These are phyloP conservation scores for Apiotrichum brassicae DNA, from an alignment of 1,284 basidiomycete genomes.

Conservation along the genomic window DNA sequence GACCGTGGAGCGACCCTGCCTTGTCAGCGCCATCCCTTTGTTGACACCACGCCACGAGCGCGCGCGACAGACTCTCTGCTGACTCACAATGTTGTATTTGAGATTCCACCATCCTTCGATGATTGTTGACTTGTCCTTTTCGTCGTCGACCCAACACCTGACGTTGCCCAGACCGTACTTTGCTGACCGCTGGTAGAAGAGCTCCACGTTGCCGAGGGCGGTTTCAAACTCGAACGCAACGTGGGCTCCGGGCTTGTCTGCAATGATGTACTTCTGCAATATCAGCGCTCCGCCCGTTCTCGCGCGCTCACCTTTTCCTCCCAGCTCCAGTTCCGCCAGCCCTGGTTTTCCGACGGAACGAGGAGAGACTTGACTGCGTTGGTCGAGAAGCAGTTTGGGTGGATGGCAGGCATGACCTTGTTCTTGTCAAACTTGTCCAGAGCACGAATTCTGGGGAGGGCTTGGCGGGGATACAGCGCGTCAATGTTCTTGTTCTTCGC, in stretches of 20 bases:
- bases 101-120: conserved; percentile 34
- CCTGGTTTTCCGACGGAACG: conserved; percentile 22
- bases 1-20: background rate
- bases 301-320: conserved; percentile 7
- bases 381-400: conserved; percentile 34
- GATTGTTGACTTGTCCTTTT: conserved; percentile 9
- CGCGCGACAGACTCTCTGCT: no score
- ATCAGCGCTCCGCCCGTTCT: background rate
- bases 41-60: no score
- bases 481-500: conserved; percentile 13
- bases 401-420: conserved; percentile 21
- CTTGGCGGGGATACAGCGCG: conserved; percentile 20
- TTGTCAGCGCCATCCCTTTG: background rate
- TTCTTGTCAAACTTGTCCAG: conserved; percentile 6
- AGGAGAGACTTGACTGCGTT: conserved; percentile 27
- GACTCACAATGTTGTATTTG: conserved; percentile 17
- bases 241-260: conserved; percentile 31
- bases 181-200: conserved; percentile 33
- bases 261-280: conserved; percentile 37
- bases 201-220: conserved; percentile 22
- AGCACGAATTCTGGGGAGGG: conserved; percentile 11
- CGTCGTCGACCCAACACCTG: conserved; percentile 40
- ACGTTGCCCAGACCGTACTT: conserved; percentile 33
- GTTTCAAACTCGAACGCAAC: conserved; percentile 33
- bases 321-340: conserved; percentile 41